These are phyloP conservation scores for Crepidotus variabilis DNA, from an alignment of 768 basidiomycete genomes.

Conservation along the genomic window DNA sequence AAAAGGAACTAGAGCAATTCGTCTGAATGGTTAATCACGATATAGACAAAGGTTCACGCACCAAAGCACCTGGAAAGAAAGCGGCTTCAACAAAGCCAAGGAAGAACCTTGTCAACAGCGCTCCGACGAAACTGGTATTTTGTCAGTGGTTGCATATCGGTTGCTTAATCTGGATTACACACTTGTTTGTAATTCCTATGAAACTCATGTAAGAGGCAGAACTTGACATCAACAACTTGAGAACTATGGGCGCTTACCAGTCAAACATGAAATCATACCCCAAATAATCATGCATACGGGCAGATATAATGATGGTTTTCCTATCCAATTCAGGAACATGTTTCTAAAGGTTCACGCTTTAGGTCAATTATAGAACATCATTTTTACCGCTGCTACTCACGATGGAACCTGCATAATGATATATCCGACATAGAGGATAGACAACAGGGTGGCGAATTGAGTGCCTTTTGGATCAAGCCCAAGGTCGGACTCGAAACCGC, in stretches of 20 bases:
- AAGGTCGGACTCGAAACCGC: conserved; percentile 69
- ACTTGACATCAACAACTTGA: background rate
- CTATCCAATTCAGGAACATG: conserved; percentile 70
- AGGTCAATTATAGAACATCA: background rate
- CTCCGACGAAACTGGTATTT: conserved; percentile 56
- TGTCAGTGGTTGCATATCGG: background rate
- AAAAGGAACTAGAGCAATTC: conserved; percentile 43
- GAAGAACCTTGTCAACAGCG: conserved; percentile 72
- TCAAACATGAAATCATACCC: conserved; percentile 58
- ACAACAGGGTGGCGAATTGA: conserved; percentile 65
- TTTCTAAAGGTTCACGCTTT: conserved; percentile 43
- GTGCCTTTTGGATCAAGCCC: conserved; percentile 39
- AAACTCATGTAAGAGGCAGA: too few relatives aligned
- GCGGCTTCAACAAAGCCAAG: conserved; percentile 69
- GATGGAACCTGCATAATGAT: conserved; percentile 80
- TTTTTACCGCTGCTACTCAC: conserved; percentile 31
- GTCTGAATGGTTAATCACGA: background rate
- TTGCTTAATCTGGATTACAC: too few relatives aligned
- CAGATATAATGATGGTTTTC: conserved; percentile 65
- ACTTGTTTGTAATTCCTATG: too few relatives aligned
- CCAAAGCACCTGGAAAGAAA: conserved; percentile 64
- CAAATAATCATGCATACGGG: conserved; percentile 69
- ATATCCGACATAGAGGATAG: conserved; percentile 70
- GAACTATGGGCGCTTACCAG: conserved; percentile 45
- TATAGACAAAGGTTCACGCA: conserved; percentile 13